Evolutionary conservation across 768 basidiomycete genomes (phyloP).

Genomic region (Phaeotremella skinneri): DNA sequence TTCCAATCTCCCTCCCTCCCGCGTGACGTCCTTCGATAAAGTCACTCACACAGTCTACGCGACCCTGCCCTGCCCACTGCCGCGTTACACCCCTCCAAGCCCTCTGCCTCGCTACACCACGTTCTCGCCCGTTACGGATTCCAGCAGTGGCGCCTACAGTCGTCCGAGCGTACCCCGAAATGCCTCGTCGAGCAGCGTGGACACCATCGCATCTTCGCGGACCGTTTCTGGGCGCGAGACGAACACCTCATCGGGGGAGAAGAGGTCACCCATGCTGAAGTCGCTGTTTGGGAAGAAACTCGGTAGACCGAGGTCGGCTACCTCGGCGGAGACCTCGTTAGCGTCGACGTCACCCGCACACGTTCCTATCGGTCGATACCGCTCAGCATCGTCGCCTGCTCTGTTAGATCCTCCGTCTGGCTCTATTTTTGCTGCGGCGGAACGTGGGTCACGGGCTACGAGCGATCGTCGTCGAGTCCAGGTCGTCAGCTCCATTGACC

Average conservation of each 20-base stretch:
- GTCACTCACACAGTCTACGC: slow-evolving; percentile 1
- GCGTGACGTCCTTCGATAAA: neutral
- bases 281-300: neutral
- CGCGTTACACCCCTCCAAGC: neutral
- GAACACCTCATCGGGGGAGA: neutral
- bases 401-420: neutral
- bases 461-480: neutral
- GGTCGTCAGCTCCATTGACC: neutral
- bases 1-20: neutral
- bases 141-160: neutral
- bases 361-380: neutral
- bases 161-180: neutral
- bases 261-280: too few relatives aligned
- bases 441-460: neutral
- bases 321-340: neutral
- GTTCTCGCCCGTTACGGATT: neutral
- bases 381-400: neutral
- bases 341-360: neutral
- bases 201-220: neutral
- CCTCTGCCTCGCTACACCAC: neutral
- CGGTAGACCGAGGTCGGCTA: neutral
- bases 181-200: neutral
- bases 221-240: neutral
- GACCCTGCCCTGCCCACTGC: neutral
- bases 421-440: neutral